Evolutionary conservation across 106 monocot genomes (phyloP).

Genomic region (Chionographis japonica): DNA sequence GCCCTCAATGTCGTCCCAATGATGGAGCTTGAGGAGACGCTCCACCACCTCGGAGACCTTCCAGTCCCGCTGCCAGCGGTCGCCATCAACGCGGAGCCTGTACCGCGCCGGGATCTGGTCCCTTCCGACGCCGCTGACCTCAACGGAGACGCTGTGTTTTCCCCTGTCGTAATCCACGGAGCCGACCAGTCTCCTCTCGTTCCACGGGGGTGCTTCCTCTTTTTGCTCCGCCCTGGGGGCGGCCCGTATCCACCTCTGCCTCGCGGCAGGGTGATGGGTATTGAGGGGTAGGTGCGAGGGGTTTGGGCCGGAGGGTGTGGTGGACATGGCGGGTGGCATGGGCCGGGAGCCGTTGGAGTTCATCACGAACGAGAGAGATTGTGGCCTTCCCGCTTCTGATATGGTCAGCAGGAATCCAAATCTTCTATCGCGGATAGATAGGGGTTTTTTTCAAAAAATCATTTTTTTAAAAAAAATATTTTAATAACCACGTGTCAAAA

Average conservation of each 20-base stretch:
- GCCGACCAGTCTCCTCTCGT: slow-evolving; percentile 43
- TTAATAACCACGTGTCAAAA: no score
- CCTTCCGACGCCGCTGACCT: slow-evolving; percentile 58
- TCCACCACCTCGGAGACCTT: slow-evolving; percentile 81
- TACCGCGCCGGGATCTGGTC: slow-evolving; percentile 67
- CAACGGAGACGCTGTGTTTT: slow-evolving; percentile 26
- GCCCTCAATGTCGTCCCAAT: slow-evolving; percentile 74
- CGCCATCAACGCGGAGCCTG: slow-evolving; percentile 58
- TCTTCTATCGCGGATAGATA: no score
- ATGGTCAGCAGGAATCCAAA: no score
- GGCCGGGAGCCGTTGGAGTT: no score
- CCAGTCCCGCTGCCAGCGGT: slow-evolving; percentile 72
- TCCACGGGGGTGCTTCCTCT: slow-evolving; percentile 21
- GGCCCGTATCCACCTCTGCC: slow-evolving; percentile 1
- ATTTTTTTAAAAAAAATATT: no score
- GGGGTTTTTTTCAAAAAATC: no score
- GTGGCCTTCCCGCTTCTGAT: no score
- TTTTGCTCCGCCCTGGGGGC: not conserved
- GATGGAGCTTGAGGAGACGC: slow-evolving; percentile 47
- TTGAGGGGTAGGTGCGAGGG: not conserved
- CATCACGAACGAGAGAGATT: no score
- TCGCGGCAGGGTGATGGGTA: no score
- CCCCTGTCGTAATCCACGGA: slow-evolving; percentile 84
- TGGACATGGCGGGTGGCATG: not conserved
- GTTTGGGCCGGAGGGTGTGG: not conserved